Conservation (phyloP, 2,329 filamentous ascomycete species). For the Cordyceps cateniannulata region DNA sequence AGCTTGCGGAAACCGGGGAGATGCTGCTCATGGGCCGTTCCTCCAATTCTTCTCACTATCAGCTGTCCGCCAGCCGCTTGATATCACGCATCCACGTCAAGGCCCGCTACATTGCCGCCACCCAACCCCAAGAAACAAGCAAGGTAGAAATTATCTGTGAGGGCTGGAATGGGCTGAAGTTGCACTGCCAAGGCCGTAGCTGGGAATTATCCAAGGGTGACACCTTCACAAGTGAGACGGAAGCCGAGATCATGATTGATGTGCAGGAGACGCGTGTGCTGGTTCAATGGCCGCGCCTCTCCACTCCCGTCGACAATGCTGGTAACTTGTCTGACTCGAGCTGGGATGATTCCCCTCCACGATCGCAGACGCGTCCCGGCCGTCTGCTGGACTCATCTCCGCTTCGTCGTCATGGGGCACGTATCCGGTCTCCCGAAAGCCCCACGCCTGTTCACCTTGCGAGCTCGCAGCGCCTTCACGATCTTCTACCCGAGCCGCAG, state of each 20-base stretch:
- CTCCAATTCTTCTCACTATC: conserved; percentile 91
- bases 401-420: conserved; percentile 42
- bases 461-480: conserved; percentile 39
- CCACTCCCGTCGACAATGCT: conserved; percentile 30
- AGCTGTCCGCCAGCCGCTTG: conserved; percentile 83
- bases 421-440: conserved; percentile 71
- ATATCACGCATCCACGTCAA: conserved; percentile 92
- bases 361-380: conserved; percentile 24
- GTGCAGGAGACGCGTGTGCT: conserved; percentile 89
- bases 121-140: conserved; percentile 61
- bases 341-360: conserved; percentile 59
- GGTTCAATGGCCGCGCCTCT: conserved; percentile 71
- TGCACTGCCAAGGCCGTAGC: conserved; percentile 83
- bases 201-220: conserved; percentile 85
- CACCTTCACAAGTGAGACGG: conserved; percentile 82
- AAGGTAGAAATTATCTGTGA: conserved; percentile 84
- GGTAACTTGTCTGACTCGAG: conserved; percentile 58
- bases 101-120: conserved; percentile 71
- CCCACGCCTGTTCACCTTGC: conserved; percentile 43
- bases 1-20: conserved; percentile 76
- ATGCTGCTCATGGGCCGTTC: conserved; percentile 83
- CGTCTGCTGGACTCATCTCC: conserved; percentile 53
- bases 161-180: conserved; percentile 91
- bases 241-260: conserved; percentile 89
- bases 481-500: conserved; percentile 33